Conservation (phyloP, 177 flowering plant genomes). For the Vitis hybrid region DNA sequence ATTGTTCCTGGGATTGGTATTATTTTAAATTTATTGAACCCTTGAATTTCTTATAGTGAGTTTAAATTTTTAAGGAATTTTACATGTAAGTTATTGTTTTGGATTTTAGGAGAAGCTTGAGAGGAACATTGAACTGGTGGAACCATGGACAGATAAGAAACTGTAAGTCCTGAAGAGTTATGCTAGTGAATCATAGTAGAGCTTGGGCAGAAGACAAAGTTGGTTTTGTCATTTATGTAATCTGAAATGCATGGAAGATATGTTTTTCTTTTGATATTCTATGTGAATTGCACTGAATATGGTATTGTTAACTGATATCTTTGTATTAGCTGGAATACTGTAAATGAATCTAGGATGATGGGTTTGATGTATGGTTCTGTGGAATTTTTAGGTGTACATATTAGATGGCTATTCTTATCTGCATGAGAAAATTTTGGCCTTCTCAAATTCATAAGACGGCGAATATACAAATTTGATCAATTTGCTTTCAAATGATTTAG, state of each 20-base stretch:
- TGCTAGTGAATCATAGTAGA: neutral
- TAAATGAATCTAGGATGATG: too few relatives aligned
- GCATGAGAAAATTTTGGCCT: too few relatives aligned
- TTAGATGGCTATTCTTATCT: too few relatives aligned
- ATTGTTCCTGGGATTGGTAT: slow-evolving; percentile 89
- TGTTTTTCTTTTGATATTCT: too few relatives aligned
- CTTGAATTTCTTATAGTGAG: neutral
- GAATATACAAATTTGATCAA: too few relatives aligned
- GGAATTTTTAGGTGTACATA: too few relatives aligned
- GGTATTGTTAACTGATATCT: neutral
- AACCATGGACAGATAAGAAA: neutral
- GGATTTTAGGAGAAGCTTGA: slow-evolving; percentile 42
- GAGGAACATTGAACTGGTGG: slow-evolving; percentile 32
- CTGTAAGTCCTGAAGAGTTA: slow-evolving; percentile 4
- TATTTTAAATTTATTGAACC: neutral
- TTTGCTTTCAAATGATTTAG: too few relatives aligned
- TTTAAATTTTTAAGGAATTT: neutral
- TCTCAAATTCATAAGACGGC: too few relatives aligned
- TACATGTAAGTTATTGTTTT: neutral
- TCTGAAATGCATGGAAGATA: too few relatives aligned
- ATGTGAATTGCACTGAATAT: too few relatives aligned
- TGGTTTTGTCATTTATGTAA: too few relatives aligned
- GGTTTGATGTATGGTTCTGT: neutral
- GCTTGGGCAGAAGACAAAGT: neutral
- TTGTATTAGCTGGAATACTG: neutral